Conservation (phyloP, 2,329 filamentous ascomycete genomes). For the Aspergillus texensis region DNA sequence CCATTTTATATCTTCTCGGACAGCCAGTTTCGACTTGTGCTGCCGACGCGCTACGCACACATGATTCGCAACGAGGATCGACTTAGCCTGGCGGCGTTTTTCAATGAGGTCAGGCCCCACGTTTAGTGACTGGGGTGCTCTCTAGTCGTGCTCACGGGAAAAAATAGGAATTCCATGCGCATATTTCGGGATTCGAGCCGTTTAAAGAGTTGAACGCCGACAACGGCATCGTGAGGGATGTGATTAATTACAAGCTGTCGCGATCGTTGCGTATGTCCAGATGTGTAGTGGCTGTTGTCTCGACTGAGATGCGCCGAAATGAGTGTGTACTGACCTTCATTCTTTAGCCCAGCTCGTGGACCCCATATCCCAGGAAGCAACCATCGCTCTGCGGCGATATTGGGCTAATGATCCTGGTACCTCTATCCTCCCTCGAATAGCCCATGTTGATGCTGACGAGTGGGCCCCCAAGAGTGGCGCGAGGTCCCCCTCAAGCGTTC, state of each 20-base stretch:
- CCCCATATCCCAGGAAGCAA: not conserved
- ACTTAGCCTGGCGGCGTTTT: too few relatives aligned
- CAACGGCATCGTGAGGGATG: too few relatives aligned
- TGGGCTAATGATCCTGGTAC: not conserved
- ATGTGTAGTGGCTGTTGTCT: not conserved
- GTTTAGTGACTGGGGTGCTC: too few relatives aligned
- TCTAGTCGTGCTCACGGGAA: too few relatives aligned
- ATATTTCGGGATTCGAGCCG: constrained; percentile 4
- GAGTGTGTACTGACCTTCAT: not conserved
- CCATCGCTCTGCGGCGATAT: not conserved
- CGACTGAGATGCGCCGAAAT: not conserved
- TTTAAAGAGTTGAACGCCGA: not conserved
- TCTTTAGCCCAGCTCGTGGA: not conserved
- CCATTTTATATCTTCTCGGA: too few relatives aligned
- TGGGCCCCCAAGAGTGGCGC: constrained; percentile 7
- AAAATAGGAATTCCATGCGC: not conserved
- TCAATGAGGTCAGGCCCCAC: too few relatives aligned
- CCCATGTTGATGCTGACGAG: not conserved
- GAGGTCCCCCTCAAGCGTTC: not conserved
- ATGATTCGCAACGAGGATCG: too few relatives aligned
- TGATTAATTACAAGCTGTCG: not conserved
- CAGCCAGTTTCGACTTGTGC: too few relatives aligned
- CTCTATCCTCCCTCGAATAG: too few relatives aligned
- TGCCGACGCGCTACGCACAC: too few relatives aligned
- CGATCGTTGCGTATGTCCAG: not conserved